Evolutionary conservation across 2,329 filamentous ascomycete species (phyloP).

Genomic region (Lachnellula suecica): DNA sequence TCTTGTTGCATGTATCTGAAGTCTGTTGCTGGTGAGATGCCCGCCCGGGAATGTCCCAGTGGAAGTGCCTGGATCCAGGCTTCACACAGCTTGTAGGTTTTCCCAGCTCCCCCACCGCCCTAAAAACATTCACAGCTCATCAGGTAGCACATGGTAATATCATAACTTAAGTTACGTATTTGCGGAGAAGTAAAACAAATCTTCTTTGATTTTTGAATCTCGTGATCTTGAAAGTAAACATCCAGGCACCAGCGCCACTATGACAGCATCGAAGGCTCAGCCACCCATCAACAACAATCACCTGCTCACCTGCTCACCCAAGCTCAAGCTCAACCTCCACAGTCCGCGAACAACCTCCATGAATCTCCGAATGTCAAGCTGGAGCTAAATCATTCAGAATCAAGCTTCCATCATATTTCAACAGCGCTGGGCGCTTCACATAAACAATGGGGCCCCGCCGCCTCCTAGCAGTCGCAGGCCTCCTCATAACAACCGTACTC

Average conservation of each 20-base stretch:
- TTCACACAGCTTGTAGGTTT: no score
- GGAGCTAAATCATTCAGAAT: no score
- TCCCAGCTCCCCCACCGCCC: no score
- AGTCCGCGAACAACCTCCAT: neutral
- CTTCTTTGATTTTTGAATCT: no score
- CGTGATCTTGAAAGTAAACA: neutral
- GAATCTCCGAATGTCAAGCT: neutral
- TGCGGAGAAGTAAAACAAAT: no score
- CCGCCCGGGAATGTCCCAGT: no score
- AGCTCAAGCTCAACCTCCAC: neutral
- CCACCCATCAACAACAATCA: neutral
- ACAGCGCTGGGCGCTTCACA: slow-evolving; percentile 15
- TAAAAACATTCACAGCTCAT: no score
- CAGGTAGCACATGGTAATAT: no score
- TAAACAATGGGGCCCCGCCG: slow-evolving; percentile 21
- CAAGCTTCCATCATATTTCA: neutral
- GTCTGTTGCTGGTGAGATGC: no score
- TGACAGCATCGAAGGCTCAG: neutral
- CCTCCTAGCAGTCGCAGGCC: slow-evolving; percentile 19
- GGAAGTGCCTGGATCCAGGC: no score
- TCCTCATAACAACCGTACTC: slow-evolving; percentile 20
- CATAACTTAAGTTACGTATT: no score
- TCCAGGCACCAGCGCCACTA: neutral
- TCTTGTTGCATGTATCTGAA: no score
- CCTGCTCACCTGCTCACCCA: neutral